Evolutionary conservation across 2,329 filamentous ascomycete species (phyloP), one percentile per base, ranked within the genome.

Genomic region (Hypoxylon sp.): DNA sequence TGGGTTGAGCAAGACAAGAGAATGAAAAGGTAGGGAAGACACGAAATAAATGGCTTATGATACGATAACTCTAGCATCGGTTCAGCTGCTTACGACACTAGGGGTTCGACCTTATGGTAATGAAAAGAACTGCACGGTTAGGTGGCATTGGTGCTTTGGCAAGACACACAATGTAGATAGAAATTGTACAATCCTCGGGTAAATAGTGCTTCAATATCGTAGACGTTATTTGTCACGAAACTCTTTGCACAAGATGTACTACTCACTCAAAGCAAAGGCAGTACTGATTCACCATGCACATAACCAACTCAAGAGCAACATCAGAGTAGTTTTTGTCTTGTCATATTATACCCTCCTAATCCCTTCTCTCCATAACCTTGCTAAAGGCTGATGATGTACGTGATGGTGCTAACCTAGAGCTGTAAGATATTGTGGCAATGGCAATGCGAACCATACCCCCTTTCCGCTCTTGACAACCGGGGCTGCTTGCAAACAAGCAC

Each of bases 281-380:
- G 13, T 5, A 21, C 24, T 24, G 40, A 10, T 27, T 18, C 31
- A 27, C 18, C 45, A 50, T 38, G 17, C 40, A 48, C 23, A 48
- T 58, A 23, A 46, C 17, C 9, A 20, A 42, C n/a, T 21, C 18
- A 9, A n/a, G 23, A 20, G 17, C 26, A 38, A 38, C 29, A n/a
- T n/a, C n/a, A 46, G 21, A 48, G 47, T 10, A 48, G 33, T 57
- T 48, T 57, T 62, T 58, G 35, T 27, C 46, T 57, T 67, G 31
- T 63, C 63, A 45, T 68, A 69, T 69, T 70, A 69, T 69, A 60
- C 63, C 65, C 64, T 68, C 63, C 67, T 50, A 64, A 60, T 17
- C 17, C 8, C 23, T 40, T 17, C 17, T 5, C 23, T 40, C 37
- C 10, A 8, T 35, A 35, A 35, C 56, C 56, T 56, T 61, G 58